Base-by-base conservation (phyloP, 2,329 filamentous ascomycete species). In the Fonsecaea pedrosoi region DNA sequence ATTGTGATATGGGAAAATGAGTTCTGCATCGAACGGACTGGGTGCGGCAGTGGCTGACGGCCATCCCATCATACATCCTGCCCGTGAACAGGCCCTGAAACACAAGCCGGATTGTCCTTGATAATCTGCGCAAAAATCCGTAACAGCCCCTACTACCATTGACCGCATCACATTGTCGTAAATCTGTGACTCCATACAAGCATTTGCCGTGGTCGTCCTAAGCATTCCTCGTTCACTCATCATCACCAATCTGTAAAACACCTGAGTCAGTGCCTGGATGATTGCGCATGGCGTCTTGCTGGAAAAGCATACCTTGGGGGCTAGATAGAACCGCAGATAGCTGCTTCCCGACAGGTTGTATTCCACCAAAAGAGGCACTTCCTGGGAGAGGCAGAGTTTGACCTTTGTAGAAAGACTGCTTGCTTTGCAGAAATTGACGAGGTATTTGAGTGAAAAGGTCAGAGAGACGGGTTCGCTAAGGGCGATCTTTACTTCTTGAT, bases 341-440 rank as follows among this genome's bases (percentile, higher is more conserved):
- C 92, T 95, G 83, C 88, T 92, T 72, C 91, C 90, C 62, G 85
- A 85, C 69, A 97, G 82, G 63, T 83, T 84, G 81, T 98, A 99
- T 84, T 99, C 95, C 54, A 99, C 95, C 74, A 98, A 85, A 72
- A 99, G 88, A 34, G 95, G 95, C 60, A 99, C 94, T 82, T 99
- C 95, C 80, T 93, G 94, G 61, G 94, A 98, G 73, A 99, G 86
- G 82, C 91, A 96, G 74, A 99, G 89, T 83, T 91, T 95, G 81
- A 99, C 96, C 72, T 87, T 85, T 73, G 80, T 83, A 45, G 94
- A 94, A 69, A 99, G 85, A 61, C 88, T 89, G 70, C 92, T 91
- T 38, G 96, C 96, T 85, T 99, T 99, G 91, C 95, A 98, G 85
- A 99, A 99, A 87, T 98, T 98, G 86, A 96, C 92, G 2, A 99